These are phyloP conservation scores for Puccinia polysora DNA, from an alignment of 1,284 basidiomycete genomes.

Conservation along the genomic window DNA sequence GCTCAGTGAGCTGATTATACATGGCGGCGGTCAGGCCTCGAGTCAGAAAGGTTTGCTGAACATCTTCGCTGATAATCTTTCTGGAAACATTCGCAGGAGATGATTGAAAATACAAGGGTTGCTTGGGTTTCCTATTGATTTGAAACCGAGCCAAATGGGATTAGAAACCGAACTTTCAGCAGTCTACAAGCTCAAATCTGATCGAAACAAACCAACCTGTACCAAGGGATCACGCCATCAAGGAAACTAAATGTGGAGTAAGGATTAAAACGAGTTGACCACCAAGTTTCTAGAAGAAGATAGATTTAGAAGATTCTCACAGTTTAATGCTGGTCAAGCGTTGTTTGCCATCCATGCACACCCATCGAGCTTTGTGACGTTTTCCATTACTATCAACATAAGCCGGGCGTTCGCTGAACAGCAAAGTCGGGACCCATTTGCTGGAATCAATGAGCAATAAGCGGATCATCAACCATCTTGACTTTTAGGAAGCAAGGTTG, in stretches of 20 bases:
- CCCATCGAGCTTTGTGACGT: slow-evolving; percentile 25
- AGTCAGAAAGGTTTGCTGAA: slow-evolving; percentile 28
- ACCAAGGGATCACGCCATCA: slow-evolving; percentile 40
- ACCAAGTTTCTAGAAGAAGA: not conserved
- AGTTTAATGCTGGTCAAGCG: slow-evolving; percentile 40
- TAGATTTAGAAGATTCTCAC: slow-evolving; percentile 6
- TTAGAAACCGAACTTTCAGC: not conserved
- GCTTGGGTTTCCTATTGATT: slow-evolving; percentile 20
- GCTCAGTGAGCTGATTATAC: slow-evolving; percentile 27
- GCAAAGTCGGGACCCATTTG: slow-evolving; percentile 43
- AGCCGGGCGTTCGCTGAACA: slow-evolving; percentile 31
- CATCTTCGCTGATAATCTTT: slow-evolving; percentile 21
- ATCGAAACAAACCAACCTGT: slow-evolving; percentile 15
- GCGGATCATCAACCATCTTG: not conserved
- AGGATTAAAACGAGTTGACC: not conserved
- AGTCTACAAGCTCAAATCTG: not conserved
- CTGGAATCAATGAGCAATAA: not conserved
- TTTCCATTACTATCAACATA: not conserved
- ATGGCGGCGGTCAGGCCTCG: slow-evolving; percentile 39
- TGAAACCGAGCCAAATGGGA: not conserved
- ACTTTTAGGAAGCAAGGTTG: not conserved
- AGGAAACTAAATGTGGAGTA: slow-evolving; percentile 35
- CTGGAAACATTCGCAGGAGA: slow-evolving; percentile 24
- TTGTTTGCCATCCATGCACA: slow-evolving; percentile 44
- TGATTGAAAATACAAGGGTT: slow-evolving; percentile 39